Evolutionary conservation across 257 asterid species (phyloP).

Genomic region (Capsicum pubescens): DNA sequence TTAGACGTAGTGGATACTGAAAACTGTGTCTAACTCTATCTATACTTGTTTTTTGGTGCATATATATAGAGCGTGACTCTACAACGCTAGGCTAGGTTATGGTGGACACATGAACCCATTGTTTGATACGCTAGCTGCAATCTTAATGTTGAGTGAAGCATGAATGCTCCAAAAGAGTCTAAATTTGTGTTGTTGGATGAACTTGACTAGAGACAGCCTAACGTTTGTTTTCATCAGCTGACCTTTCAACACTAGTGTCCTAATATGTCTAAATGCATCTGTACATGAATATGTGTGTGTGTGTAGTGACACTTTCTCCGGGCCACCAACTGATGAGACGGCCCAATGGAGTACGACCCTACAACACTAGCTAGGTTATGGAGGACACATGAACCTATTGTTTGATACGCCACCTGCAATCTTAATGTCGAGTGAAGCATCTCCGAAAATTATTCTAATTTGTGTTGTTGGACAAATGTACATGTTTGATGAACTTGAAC

Average conservation of each 20-base stretch:
- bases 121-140: not conserved
- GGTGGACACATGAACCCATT: not conserved
- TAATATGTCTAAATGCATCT: not conserved
- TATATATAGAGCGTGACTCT: not conserved
- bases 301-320: too few species aligned
- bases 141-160: not conserved
- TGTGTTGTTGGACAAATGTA: not conserved
- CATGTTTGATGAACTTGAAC: not conserved
- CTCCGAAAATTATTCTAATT: not conserved
- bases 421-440: not conserved
- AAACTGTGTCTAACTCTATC: not conserved
- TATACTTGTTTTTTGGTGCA: not conserved
- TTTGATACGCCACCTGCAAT: not conserved
- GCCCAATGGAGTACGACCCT: not conserved
- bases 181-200: not conserved
- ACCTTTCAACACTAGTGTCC: not conserved
- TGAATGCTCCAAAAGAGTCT: not conserved
- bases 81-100: not conserved
- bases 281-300: not conserved
- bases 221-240: not conserved
- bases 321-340: too few species aligned
- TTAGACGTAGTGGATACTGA: not conserved
- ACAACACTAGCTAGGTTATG: not conserved
- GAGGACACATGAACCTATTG: not conserved
- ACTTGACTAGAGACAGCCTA: not conserved